Evolutionary conservation across 192 early-diverging fungal species (phyloP).

Genomic region (Powellomyces hirtus): DNA sequence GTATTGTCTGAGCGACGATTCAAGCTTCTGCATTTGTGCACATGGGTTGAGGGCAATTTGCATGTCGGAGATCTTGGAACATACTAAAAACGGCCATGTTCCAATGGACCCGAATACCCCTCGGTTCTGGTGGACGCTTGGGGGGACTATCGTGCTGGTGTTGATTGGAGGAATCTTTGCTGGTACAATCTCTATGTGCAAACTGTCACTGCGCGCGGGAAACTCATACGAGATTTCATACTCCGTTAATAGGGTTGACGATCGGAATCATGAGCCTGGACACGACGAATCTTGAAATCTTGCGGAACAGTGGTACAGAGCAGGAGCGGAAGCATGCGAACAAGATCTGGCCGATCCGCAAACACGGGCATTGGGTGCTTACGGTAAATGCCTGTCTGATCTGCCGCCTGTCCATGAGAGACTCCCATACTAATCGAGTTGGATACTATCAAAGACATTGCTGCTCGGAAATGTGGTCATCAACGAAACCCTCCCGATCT

Average conservation of each 20-base stretch:
- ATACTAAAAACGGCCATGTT: background rate
- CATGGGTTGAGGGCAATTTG: no score
- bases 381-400: no score
- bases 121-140: conserved; percentile 17
- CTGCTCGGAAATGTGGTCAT: conserved; percentile 90
- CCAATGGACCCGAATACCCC: background rate
- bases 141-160: conserved; percentile 9
- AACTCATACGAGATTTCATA: no score
- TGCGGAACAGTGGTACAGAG: conserved; percentile 73
- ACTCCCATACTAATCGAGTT: no score
- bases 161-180: conserved; percentile 27
- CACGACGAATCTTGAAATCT: conserved; percentile 60
- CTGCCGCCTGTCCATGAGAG: no score
- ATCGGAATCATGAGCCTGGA: conserved; percentile 77
- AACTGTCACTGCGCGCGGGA: no score
- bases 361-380: conserved; percentile 90
- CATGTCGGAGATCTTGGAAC: no score
- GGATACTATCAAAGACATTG: no score
- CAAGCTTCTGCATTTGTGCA: no score
- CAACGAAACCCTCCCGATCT: conserved; percentile 86
- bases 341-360: conserved; percentile 82
- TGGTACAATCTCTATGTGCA: no score
- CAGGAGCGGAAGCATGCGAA: conserved; percentile 71
- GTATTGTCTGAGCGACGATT: no score
- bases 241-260: conserved; percentile 17